Percentiles rank a stretch among this genome's conserved stretches.
Conservation (phyloP, 352 stramenopile species). For the Phytophthora meadii region DNA sequence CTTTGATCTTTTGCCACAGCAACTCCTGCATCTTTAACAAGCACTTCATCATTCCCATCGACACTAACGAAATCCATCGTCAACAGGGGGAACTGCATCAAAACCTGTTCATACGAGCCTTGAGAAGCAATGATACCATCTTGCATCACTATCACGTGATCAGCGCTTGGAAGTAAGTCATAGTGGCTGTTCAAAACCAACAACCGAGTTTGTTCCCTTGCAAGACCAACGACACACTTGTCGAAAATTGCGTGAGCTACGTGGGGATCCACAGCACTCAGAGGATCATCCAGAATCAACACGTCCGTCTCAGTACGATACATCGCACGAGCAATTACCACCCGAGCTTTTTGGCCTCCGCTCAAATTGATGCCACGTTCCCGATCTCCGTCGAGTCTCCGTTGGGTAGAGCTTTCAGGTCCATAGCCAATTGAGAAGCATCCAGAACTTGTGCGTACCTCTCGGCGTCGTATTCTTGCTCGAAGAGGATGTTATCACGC, state of each 20-base stretch:
- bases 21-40: neutral
- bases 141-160: slow-evolving; percentile 66
- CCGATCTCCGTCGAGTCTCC: slow-evolving; percentile 1
- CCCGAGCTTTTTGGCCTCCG: neutral
- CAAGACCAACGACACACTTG: slow-evolving; percentile 79
- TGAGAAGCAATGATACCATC: slow-evolving; percentile 76
- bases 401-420: slow-evolving; percentile 54
- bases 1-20: neutral
- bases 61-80: neutral
- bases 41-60: neutral
- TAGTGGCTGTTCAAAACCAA: slow-evolving; percentile 89
- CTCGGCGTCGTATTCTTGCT: slow-evolving; percentile 35
- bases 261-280: slow-evolving; percentile 93
- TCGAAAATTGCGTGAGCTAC: slow-evolving; percentile 93
- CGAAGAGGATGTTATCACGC: slow-evolving; percentile 92
- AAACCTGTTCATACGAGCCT: slow-evolving; percentile 78
- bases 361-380: neutral
- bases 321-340: neutral
- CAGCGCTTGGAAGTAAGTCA: slow-evolving; percentile 72
- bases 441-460: slow-evolving; percentile 48
- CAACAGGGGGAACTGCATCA: slow-evolving; percentile 27
- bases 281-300: slow-evolving; percentile 1
- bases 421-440: slow-evolving; percentile 42
- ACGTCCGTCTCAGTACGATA: neutral
- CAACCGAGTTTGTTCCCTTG: slow-evolving; percentile 31